A percentile compares a stretch with the other conserved stretches of the same genome.
phyloP scores from a whole-genome alignment of 202 grass and related monocot genomes.

The Panicum virgatum region DNA sequence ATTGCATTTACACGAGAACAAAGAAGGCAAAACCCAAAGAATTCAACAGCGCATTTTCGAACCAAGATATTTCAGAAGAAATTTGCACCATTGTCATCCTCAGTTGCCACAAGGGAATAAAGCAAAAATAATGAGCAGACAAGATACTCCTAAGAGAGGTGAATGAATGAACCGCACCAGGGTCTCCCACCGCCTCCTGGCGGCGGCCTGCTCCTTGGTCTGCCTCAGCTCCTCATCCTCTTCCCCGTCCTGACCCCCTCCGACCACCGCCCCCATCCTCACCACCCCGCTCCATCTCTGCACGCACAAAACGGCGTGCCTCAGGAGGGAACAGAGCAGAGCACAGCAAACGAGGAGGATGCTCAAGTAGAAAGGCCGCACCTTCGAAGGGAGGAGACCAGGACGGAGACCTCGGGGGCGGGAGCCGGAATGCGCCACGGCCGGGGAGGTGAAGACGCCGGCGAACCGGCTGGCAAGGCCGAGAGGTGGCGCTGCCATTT shows the following conservation, averaged over 20 bases:
- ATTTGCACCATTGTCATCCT: not conserved
- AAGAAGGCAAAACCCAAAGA: not conserved
- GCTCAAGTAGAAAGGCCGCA: not conserved
- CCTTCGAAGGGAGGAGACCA: constrained; percentile 40
- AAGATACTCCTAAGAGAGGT: constrained; percentile 1
- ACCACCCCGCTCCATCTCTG: constrained; percentile 64
- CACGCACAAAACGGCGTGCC: not conserved
- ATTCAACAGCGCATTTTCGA: constrained; percentile 5
- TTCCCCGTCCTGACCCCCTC: constrained; percentile 55
- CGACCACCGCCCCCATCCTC: constrained; percentile 63
- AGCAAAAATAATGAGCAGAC: not conserved
- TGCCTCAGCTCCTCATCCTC: constrained; percentile 82
- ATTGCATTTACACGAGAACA: not conserved
- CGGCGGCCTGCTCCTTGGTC: constrained; percentile 85
- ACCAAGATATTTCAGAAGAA: not conserved
- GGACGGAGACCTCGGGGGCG: not conserved
- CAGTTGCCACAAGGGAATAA: not conserved
- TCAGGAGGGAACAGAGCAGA: constrained; percentile 13
- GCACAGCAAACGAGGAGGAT: constrained; percentile 4
- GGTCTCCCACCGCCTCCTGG: constrained; percentile 86
- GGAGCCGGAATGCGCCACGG: constrained; percentile 15
- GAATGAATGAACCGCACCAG: constrained; percentile 55
- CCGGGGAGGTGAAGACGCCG: constrained; percentile 20
- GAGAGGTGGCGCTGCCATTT: constrained; percentile 49
- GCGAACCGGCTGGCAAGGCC: constrained; percentile 43